Percentiles rank a stretch among this genome's conserved stretches.
Conservation (phyloP, 1,139 yeast species). For the Pichia sp. region DNA sequence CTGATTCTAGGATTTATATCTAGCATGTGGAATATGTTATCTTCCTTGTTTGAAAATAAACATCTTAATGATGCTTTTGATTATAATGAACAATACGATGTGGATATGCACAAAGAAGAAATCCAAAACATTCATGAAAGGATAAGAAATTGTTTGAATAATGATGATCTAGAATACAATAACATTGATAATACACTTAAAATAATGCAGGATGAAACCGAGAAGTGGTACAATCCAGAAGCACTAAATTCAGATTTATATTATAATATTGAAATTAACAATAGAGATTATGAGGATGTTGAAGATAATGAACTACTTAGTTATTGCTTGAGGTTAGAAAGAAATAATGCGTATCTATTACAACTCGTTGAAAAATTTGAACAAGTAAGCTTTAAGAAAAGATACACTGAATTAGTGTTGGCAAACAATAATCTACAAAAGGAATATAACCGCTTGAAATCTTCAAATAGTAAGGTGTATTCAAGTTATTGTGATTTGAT, state of each 20-base stretch:
- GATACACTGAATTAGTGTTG: constrained; percentile 18
- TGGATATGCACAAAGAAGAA: constrained; percentile 7
- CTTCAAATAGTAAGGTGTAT: constrained; percentile 15
- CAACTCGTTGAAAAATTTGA: constrained; percentile 22
- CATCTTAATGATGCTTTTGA: not conserved
- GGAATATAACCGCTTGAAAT: constrained; percentile 17
- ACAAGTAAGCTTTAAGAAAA: constrained; percentile 21
- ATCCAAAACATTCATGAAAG: constrained; percentile 3
- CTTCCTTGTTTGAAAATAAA: not conserved
- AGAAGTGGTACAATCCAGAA: constrained; percentile 10
- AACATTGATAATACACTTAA: constrained; percentile 21
- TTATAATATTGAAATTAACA: not conserved
- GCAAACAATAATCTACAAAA: constrained; percentile 15
- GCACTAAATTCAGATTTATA: not conserved
- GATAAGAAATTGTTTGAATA: constrained; percentile 9
- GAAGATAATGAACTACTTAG: constrained; percentile 11
- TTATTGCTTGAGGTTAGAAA: constrained; percentile 17
- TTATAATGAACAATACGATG: not conserved
- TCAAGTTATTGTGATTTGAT: constrained; percentile 16
- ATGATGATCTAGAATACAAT: constrained; percentile 6
- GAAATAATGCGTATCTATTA: constrained; percentile 20
- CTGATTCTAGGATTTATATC: not conserved
- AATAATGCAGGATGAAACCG: constrained; percentile 16
- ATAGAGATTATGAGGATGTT: not conserved
- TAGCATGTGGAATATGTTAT: not conserved